Conservation (phyloP, 2,329 filamentous ascomycete genomes). For the Raffaelea albimanens region DNA sequence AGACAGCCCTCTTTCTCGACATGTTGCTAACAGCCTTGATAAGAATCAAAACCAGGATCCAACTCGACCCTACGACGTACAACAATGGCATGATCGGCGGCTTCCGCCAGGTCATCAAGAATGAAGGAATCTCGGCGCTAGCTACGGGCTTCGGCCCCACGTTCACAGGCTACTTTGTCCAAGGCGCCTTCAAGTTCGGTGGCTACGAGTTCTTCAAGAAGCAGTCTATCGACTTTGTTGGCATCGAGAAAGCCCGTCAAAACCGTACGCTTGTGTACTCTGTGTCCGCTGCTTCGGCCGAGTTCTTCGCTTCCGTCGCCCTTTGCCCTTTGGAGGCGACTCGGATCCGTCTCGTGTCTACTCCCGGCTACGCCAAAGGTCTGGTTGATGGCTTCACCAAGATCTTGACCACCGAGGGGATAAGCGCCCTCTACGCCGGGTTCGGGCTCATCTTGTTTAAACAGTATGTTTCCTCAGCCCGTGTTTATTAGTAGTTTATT, state of each 20-base stretch:
- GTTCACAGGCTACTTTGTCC: conserved; percentile 73
- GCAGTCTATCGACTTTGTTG: conserved; percentile 64
- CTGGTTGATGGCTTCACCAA: conserved; percentile 63
- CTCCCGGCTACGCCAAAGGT: conserved; percentile 67
- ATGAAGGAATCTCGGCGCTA: conserved; percentile 68
- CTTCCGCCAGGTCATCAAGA: conserved; percentile 65
- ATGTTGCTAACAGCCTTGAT: too few relatives aligned
- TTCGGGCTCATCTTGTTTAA: conserved; percentile 74
- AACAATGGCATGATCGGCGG: conserved; percentile 71
- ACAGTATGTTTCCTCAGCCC: conserved; percentile 30
- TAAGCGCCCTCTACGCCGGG: conserved; percentile 72
- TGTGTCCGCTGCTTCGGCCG: conserved; percentile 46
- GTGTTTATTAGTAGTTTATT: too few relatives aligned
- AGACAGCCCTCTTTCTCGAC: too few relatives aligned
- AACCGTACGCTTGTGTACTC: conserved; percentile 68
- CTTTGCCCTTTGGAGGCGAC: conserved; percentile 80
- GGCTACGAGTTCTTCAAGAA: conserved; percentile 87
- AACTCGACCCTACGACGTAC: conserved; percentile 73
- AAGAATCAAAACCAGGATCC: conserved; percentile 84
- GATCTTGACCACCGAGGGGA: conserved; percentile 64
- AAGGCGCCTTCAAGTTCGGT: conserved; percentile 81
- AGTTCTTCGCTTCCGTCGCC: conserved; percentile 59
- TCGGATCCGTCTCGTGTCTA: conserved; percentile 73
- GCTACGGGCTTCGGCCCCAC: conserved; percentile 71
- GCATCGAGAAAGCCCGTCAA: conserved; percentile 59